A percentile compares a stretch with the other conserved stretches of the same genome.
phyloP scores from a whole-genome alignment of 2,329 filamentous ascomycete species.

The Teratosphaeria viscida region DNA sequence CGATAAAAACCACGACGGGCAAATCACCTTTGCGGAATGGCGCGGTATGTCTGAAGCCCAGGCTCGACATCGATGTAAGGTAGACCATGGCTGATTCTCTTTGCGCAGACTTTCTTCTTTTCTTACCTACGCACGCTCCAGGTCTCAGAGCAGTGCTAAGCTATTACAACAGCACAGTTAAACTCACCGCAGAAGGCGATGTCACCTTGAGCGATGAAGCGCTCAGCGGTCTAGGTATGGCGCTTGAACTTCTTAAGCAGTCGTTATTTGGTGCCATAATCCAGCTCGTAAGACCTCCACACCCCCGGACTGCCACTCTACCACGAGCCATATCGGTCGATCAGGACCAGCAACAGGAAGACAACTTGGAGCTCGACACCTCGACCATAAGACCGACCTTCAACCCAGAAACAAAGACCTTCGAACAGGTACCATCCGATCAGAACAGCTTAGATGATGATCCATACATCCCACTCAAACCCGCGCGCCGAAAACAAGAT shows the following conservation, averaged over 20 bases:
- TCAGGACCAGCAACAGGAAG: background rate
- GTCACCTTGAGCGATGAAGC: conserved; percentile 84
- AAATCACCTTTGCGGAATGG: conserved; percentile 90
- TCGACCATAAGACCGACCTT: background rate
- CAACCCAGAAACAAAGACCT: conserved; percentile 1
- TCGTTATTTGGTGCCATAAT: conserved; percentile 67
- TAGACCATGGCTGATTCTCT: conserved; percentile 2
- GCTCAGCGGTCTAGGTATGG: conserved; percentile 88
- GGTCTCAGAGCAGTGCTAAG: conserved; percentile 74
- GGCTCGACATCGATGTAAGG: background rate
- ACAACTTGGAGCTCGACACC: background rate
- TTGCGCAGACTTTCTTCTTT: conserved; percentile 73
- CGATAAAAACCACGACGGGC: conserved; percentile 77
- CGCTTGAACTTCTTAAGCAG: conserved; percentile 54
- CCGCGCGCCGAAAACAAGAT: conserved; percentile 22
- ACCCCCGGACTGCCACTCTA: background rate
- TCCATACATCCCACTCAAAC: conserved; percentile 25
- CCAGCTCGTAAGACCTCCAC: conserved; percentile 28
- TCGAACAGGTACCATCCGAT: conserved; percentile 1
- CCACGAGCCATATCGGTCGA: background rate
- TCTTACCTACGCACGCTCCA: conserved; percentile 61
- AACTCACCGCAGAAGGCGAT: conserved; percentile 87
- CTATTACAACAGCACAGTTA: conserved; percentile 83
- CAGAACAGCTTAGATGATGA: conserved; percentile 17
- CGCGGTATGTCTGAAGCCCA: conserved; percentile 49